These are phyloP conservation scores for Combretum micranthum DNA, from an alignment of 345 rosid species.

Conservation along the genomic window DNA sequence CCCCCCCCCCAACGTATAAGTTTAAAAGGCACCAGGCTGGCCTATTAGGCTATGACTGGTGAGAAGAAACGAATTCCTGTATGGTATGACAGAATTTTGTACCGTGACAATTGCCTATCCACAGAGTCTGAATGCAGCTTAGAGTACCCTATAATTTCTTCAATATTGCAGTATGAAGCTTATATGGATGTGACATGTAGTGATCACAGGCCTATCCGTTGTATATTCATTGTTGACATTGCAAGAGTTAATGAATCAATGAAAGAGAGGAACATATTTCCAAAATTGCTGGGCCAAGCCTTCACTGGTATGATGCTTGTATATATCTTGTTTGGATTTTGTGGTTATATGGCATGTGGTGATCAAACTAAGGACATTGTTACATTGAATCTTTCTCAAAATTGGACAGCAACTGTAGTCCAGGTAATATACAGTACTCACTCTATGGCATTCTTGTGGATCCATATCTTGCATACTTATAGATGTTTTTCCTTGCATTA, in stretches of 20 bases:
- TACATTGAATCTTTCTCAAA: conserved; percentile 68
- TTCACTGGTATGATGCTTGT: conserved; percentile 57
- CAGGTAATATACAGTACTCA: conserved; percentile 38
- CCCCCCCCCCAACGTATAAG: conserved; percentile 99
- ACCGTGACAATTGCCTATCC: no score
- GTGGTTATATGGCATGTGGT: conserved; percentile 88
- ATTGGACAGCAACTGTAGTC: conserved; percentile 66
- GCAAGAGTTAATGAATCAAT: no score
- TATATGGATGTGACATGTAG: no score
- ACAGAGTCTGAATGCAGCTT: no score
- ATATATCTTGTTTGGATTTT: conserved; percentile 64
- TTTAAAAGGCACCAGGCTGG: conserved; percentile 82
- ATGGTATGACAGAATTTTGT: no score
- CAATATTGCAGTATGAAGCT: no score
- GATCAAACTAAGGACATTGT: conserved; percentile 73
- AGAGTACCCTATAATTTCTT: no score
- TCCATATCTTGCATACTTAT: neutral
- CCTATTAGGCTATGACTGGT: no score
- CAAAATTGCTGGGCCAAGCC: conserved; percentile 51
- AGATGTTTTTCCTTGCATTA: no score
- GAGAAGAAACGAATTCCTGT: no score
- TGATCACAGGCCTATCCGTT: no score
- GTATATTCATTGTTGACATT: no score
- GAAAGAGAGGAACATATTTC: conserved; percentile 58
- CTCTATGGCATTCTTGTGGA: neutral